Evolutionary conservation across 139 green algal species (phyloP).

Genomic region (Gonium pectorale): DNA sequence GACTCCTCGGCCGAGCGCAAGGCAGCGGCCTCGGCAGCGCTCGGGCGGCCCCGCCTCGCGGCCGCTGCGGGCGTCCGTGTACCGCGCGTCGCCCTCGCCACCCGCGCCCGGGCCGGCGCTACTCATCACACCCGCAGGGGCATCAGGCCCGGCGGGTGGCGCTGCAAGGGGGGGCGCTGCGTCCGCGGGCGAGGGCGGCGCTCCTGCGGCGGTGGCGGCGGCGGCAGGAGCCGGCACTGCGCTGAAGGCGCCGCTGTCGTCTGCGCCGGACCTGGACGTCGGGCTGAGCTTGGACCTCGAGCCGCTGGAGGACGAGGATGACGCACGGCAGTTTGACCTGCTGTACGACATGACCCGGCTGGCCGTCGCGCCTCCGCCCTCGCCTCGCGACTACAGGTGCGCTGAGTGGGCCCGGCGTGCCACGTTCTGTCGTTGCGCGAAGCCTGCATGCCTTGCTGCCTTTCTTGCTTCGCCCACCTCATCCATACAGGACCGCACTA

Average conservation of each 20-base stretch:
- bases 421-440: not conserved
- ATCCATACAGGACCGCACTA: too few relatives aligned
- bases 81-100: too few relatives aligned
- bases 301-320: not conserved
- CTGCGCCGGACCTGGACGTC: too few relatives aligned
- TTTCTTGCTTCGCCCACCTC: not conserved
- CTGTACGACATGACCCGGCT: slow-evolving; percentile 42
- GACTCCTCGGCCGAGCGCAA: too few relatives aligned
- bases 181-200: not conserved
- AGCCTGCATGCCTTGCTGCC: not conserved
- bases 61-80: too few relatives aligned
- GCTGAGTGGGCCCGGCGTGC: not conserved
- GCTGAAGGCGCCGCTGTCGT: not conserved
- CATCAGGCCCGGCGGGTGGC: too few relatives aligned
- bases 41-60: too few relatives aligned
- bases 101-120: too few relatives aligned
- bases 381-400: slow-evolving; percentile 20
- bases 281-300: too few relatives aligned
- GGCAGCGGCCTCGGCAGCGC: too few relatives aligned
- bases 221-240: not conserved
- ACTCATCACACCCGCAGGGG: too few relatives aligned
- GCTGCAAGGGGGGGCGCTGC: too few relatives aligned
- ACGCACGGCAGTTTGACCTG: slow-evolving; percentile 9
- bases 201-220: not conserved
- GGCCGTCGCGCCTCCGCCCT: not conserved